These are phyloP conservation scores for Pelargonium fulgidum DNA, from an alignment of 441 rosid species.

Conservation along the genomic window DNA sequence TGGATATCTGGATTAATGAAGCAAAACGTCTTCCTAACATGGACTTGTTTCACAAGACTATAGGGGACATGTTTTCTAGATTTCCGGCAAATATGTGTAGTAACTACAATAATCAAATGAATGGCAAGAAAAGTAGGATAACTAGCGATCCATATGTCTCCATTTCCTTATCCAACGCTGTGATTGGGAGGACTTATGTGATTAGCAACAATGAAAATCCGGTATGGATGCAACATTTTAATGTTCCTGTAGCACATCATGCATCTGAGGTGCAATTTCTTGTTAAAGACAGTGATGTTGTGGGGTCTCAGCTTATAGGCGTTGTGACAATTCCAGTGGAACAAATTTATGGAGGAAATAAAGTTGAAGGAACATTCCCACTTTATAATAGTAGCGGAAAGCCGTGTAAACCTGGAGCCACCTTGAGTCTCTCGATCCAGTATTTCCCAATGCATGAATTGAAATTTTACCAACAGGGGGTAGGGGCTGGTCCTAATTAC, in stretches of 20 bases:
- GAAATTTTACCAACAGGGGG: conserved; percentile 59
- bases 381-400: conserved; percentile 51
- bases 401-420: conserved; percentile 78
- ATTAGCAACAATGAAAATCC: conserved; percentile 80
- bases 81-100: conserved; percentile 35
- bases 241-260: conserved; percentile 78
- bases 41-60: conserved; percentile 86
- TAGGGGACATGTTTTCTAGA: conserved; percentile 50
- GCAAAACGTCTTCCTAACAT: conserved; percentile 87
- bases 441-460: conserved; percentile 59
- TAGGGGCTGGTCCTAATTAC: conserved; percentile 81
- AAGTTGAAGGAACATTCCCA: conserved; percentile 60
- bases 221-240: conserved; percentile 78
- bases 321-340: conserved; percentile 72
- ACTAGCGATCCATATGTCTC: conserved; percentile 97
- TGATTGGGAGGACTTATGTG: conserved; percentile 75
- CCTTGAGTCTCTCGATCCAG: conserved; percentile 61
- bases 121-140: background rate
- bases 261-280: conserved; percentile 76
- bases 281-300: conserved; percentile 89
- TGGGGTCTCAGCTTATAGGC: conserved; percentile 87
- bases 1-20: conserved; percentile 67
- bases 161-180: conserved; percentile 50
- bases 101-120: conserved; percentile 45
- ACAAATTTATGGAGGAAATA: conserved; percentile 50